Percentiles rank a stretch among this genome's conserved stretches.
Conservation (phyloP, 805 yeast species). For the Saturnispora mendoncae region DNA sequence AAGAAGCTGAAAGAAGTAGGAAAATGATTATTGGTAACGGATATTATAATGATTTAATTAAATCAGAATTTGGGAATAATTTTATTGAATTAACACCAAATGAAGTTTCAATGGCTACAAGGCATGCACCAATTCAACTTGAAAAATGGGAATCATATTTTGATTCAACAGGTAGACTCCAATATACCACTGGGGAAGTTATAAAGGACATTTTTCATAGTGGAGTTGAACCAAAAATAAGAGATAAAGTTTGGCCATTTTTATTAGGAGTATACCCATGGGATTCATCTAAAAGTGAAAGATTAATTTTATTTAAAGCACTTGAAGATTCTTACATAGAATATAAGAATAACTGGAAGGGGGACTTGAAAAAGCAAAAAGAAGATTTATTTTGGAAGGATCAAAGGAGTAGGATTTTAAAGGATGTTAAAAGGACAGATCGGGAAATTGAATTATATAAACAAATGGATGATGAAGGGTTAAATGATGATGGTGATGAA, state of each 20-base stretch:
- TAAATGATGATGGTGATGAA: constrained; percentile 25
- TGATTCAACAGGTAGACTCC: constrained; percentile 67
- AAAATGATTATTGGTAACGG: constrained; percentile 47
- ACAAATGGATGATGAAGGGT: constrained; percentile 24
- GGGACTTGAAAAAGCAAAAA: constrained; percentile 41
- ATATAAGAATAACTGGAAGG: constrained; percentile 65
- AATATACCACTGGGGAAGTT: constrained; percentile 68
- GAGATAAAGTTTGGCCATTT: constrained; percentile 81
- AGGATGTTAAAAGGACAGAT: constrained; percentile 89
- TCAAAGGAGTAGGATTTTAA: constrained; percentile 82
- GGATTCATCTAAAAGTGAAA: constrained; percentile 68
- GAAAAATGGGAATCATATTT: constrained; percentile 83
- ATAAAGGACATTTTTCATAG: constrained; percentile 85
- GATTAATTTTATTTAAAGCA: constrained; percentile 48
- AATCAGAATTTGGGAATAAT: constrained; percentile 50
- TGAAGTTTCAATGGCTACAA: constrained; percentile 51
- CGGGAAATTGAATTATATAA: constrained; percentile 60
- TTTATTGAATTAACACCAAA: constrained; percentile 45
- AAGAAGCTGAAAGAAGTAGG: constrained; percentile 67
- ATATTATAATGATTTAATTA: constrained; percentile 46
- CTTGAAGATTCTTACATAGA: constrained; percentile 41
- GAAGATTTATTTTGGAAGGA: constrained; percentile 74
- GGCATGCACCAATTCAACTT: constrained; percentile 56
- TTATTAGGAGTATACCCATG: constrained; percentile 79
- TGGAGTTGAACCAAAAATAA: constrained; percentile 51